These are phyloP conservation scores for Aspergillus sp. DNA, from an alignment of 2,329 filamentous ascomycete species.

Conservation along the genomic window DNA sequence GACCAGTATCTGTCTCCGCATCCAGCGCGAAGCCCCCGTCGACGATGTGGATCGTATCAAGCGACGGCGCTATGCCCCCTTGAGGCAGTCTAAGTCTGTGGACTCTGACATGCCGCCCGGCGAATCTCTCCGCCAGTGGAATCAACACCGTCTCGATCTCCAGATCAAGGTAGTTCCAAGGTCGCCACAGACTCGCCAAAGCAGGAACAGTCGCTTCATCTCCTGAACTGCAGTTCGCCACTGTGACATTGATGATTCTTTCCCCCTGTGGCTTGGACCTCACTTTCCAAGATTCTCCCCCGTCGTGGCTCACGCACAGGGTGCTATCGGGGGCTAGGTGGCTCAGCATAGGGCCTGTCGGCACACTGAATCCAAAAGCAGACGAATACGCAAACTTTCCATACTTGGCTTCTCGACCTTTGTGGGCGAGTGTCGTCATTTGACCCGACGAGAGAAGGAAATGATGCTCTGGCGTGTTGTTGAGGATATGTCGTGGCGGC, in stretches of 20 bases:
- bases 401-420: slow-evolving; percentile 47
- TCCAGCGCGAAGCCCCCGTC: slow-evolving; percentile 9
- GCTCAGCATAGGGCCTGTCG: slow-evolving; percentile 37
- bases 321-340: slow-evolving; percentile 43
- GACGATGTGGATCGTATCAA: not conserved
- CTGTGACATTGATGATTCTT: not conserved
- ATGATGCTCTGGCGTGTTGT: slow-evolving; percentile 41
- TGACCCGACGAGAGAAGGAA: slow-evolving; percentile 45
- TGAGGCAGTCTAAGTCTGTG: slow-evolving; percentile 9
- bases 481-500: slow-evolving; percentile 47
- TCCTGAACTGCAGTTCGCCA: not conserved
- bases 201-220: not conserved
- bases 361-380: slow-evolving; percentile 46
- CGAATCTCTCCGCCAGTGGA: slow-evolving; percentile 12
- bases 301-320: slow-evolving; percentile 37
- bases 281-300: slow-evolving; percentile 39
- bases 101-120: slow-evolving; percentile 20
- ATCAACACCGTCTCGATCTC: slow-evolving; percentile 13
- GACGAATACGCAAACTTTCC: slow-evolving; percentile 52
- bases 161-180: slow-evolving; percentile 15
- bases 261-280: slow-evolving; percentile 31
- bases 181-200: slow-evolving; percentile 12
- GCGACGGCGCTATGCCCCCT: not conserved
- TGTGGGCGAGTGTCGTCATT: slow-evolving; percentile 39
- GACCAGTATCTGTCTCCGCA: not conserved